Evolutionary conservation across 345 rosid species (phyloP).

Genomic region (Camelina neglecta): DNA sequence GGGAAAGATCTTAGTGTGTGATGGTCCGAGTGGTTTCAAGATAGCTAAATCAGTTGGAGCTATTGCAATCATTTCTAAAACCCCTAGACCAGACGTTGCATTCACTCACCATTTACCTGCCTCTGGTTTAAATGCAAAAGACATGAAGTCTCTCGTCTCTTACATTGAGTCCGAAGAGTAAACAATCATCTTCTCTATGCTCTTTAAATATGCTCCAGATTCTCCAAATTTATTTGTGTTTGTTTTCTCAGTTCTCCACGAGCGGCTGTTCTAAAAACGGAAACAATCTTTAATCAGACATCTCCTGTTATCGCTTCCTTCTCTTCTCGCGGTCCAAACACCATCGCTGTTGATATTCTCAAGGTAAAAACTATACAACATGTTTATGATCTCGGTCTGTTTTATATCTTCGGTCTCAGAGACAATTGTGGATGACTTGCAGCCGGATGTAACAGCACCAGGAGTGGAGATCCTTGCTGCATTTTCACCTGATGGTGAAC

Average conservation of each 20-base stretch:
- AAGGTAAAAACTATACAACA: constrained; percentile 42
- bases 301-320: constrained; percentile 49
- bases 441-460: constrained; percentile 66
- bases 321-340: constrained; percentile 66
- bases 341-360: constrained; percentile 49
- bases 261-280: constrained; percentile 41
- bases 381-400: neutral
- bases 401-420: neutral
- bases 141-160: constrained; percentile 26
- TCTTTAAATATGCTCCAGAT: neutral
- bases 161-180: constrained; percentile 45
- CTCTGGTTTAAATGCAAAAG: neutral
- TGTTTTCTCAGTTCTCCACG: constrained; percentile 35
- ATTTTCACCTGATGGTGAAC: constrained; percentile 37
- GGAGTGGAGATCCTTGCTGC: constrained; percentile 63
- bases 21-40: neutral
- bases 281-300: constrained; percentile 25
- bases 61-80: constrained; percentile 30
- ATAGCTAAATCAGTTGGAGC: constrained; percentile 31
- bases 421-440: constrained; percentile 25
- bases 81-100: constrained; percentile 8
- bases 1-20: constrained; percentile 53
- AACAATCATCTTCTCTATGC: neutral
- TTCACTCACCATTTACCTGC: constrained; percentile 36
- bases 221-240: neutral